A percentile compares a stretch with the other conserved stretches of the same genome.
Conservation (phyloP, 345 rosid species). For the Alliaria petiolata region DNA sequence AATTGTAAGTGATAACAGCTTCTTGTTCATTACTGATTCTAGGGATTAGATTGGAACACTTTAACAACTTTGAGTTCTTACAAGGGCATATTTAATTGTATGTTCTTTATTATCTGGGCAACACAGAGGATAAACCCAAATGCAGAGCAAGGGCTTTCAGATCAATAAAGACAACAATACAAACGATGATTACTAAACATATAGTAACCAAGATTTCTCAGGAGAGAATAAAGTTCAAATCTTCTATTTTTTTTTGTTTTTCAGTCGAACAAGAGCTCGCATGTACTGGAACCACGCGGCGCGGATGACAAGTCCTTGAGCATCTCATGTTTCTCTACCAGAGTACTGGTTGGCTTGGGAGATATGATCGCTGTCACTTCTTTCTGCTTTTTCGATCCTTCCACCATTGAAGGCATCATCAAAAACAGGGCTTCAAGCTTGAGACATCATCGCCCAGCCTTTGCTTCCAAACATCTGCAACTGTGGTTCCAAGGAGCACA, state of each 20-base stretch:
- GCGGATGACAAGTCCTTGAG: conserved; percentile 27
- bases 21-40: too few species aligned
- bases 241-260: not conserved
- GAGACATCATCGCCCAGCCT: too few species aligned
- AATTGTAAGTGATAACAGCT: too few species aligned
- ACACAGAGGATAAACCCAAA: not conserved
- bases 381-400: conserved; percentile 28
- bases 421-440: too few species aligned
- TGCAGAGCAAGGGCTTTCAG: not conserved
- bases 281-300: conserved; percentile 23
- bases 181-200: not conserved
- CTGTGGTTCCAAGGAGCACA: too few species aligned
- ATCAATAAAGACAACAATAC: not conserved
- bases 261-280: conserved; percentile 29
- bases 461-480: too few species aligned
- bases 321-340: conserved; percentile 33
- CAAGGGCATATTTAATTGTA: too few species aligned
- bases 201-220: not conserved
- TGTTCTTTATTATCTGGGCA: too few species aligned
- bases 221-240: not conserved
- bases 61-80: too few species aligned
- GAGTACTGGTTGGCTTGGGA: conserved; percentile 5
- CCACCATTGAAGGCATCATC: too few species aligned
- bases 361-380: conserved; percentile 23
- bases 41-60: too few species aligned